These are phyloP conservation scores for Cordyceps militaris DNA, from an alignment of 2,329 filamentous ascomycete genomes.

Conservation along the genomic window DNA sequence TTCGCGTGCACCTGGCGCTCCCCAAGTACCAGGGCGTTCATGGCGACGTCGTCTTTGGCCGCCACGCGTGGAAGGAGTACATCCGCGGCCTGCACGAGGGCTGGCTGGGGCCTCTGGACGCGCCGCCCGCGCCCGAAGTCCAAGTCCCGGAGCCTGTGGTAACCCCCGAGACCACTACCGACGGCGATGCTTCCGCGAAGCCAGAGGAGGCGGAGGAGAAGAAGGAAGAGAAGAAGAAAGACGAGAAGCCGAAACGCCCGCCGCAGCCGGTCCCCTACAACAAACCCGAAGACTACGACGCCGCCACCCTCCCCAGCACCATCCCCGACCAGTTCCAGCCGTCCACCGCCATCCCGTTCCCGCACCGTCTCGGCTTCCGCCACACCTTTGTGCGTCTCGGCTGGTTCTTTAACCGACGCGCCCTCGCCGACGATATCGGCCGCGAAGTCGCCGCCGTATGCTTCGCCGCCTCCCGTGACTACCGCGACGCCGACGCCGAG, in stretches of 20 bases:
- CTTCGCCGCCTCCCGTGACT: slow-evolving; percentile 52
- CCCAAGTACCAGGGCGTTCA: slow-evolving; percentile 64
- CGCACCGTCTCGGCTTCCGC: slow-evolving; percentile 85
- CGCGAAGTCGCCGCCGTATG: slow-evolving; percentile 82
- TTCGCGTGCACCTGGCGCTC: slow-evolving; percentile 60
- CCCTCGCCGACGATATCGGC: slow-evolving; percentile 81
- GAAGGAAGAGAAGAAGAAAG: slow-evolving; percentile 34
- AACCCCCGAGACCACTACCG: slow-evolving; percentile 17
- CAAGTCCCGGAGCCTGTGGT: slow-evolving; percentile 17
- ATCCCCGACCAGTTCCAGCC: slow-evolving; percentile 69
- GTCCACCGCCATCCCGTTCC: slow-evolving; percentile 65
- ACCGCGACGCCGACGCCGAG: slow-evolving; percentile 30
- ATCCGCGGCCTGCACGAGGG: slow-evolving; percentile 88
- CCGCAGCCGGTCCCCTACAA: slow-evolving; percentile 69
- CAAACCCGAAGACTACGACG: slow-evolving; percentile 61
- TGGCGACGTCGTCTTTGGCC: slow-evolving; percentile 83
- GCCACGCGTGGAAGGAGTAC: slow-evolving; percentile 97
- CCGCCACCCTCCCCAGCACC: slow-evolving; percentile 54
- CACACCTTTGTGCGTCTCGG: slow-evolving; percentile 82
- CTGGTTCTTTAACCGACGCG: slow-evolving; percentile 78
- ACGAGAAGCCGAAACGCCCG: slow-evolving; percentile 48
- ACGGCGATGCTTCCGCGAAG: slow-evolving; percentile 17
- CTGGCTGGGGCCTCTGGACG: slow-evolving; percentile 79
- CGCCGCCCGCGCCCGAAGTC: slow-evolving; percentile 36
- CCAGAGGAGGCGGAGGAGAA: slow-evolving; percentile 22